Base-by-base conservation (phyloP, 306 rosid genomes). In the Boehmeria nivea region DNA sequence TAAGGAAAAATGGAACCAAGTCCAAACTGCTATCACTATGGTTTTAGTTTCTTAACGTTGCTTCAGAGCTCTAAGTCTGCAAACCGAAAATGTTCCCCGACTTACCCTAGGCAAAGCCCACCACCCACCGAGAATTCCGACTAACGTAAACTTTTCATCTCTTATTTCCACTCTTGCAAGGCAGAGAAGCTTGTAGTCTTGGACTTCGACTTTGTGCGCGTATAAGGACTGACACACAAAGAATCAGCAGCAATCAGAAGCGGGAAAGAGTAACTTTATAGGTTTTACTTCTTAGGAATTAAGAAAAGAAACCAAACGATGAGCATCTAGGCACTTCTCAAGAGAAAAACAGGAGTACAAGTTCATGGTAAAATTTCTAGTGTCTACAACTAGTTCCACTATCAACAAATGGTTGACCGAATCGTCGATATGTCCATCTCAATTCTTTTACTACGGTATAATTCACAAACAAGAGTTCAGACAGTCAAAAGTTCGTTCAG, bases 101-200 rank as follows among this genome's bases (percentile, higher is more conserved):
- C 36, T 31, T 31, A 31, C 36, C 9, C 9, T 31, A 1, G 88
- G 84, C 73, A 79, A 47, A 51, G 66, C 22, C 95, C 95, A 87
- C 95, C 95, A 83, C 44, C 76, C 77, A 66, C 95, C 88, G 44
- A 87, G 88, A 76, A 87, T 66, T 57, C 93, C 95, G 48, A 83
- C 65, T 70, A 87, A 59, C 18, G 79, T 74, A 65, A 78, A 69
- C 69, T 67, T 65, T 25, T 71, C 72, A 49, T 63, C 72, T 64
- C 66, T 62, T 9, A 87, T 60, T 83, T 83, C 88, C 44, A 83
- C 78, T 71, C 49, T 65, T 49, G 93, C 93, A 49, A 83, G 54
- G 49, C 88, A 81, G 26, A 83, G 54, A 72, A 87, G 61, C 79
- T 65, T 74, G 68, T 78, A 87, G 66, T 87, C 93, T 72, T 74